Evolutionary conservation across 2,329 filamentous ascomycete genomes (phyloP).

Genomic region (Coleophoma crateriformis): DNA sequence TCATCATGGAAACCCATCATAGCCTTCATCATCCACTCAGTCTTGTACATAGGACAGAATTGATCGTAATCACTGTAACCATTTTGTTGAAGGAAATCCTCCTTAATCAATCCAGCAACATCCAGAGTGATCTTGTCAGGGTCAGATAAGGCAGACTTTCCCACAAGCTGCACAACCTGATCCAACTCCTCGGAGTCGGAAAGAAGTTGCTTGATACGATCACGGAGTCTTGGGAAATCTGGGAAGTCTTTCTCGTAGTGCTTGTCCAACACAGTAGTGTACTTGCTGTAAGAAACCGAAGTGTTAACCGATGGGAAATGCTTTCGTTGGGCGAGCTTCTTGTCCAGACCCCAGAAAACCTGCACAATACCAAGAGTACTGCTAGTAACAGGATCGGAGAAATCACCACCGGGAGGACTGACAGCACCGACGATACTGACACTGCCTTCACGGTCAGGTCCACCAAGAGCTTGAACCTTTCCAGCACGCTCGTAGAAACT

Average conservation of each 20-base stretch:
- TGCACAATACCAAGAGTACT: constrained; percentile 95
- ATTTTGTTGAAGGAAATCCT: constrained; percentile 98
- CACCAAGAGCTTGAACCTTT: constrained; percentile 77
- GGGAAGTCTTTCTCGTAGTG: constrained; percentile 92
- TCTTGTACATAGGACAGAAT: constrained; percentile 99
- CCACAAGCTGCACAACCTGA: constrained; percentile 96
- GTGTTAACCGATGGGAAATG: constrained; percentile 99
- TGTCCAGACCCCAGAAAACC: constrained; percentile 99
- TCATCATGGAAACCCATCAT: constrained; percentile 99
- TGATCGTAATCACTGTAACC: constrained; percentile 99
- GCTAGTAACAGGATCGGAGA: constrained; percentile 94
- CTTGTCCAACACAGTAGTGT: constrained; percentile 80
- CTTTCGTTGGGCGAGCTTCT: constrained; percentile 98
- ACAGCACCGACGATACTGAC: constrained; percentile 98
- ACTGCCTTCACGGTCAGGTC: constrained; percentile 82
- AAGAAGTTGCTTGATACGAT: constrained; percentile 89
- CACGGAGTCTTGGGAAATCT: constrained; percentile 87
- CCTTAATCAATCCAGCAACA: constrained; percentile 86
- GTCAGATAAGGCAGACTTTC: constrained; percentile 93
- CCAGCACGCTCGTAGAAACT: constrained; percentile 99
- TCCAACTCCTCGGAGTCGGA: constrained; percentile 96
- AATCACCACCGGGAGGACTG: constrained; percentile 96
- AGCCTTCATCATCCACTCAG: constrained; percentile 99
- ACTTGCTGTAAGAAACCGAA: constrained; percentile 91
- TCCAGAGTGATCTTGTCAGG: constrained; percentile 98